Evolutionary conservation across 1,139 yeast genomes (phyloP).

Genomic region (Magnusiomyces suaveolens): DNA sequence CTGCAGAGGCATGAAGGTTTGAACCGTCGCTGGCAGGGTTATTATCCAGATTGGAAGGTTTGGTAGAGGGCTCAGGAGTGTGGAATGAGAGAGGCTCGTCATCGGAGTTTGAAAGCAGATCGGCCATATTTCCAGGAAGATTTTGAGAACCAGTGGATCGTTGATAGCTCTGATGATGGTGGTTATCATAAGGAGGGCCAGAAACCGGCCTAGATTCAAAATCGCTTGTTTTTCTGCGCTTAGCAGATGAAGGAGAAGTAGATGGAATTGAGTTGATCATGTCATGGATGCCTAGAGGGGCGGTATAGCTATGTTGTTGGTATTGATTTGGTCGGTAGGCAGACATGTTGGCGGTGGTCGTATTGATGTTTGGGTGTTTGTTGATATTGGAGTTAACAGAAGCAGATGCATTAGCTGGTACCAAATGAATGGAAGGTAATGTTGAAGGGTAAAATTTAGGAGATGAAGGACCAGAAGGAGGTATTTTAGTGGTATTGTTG

Average conservation of each 20-base stretch:
- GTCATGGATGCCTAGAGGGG: conserved; percentile 5
- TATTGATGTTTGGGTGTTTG: background rate
- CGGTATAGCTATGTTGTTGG: background rate
- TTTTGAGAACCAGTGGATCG: background rate
- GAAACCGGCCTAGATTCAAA: background rate
- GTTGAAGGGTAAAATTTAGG: no score
- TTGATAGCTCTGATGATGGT: no score
- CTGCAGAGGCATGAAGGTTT: no score
- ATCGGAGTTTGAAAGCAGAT: background rate
- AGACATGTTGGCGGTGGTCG: background rate
- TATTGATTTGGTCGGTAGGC: background rate
- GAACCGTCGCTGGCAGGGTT: no score
- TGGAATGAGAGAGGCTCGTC: background rate
- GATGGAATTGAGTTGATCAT: background rate
- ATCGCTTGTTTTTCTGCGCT: background rate
- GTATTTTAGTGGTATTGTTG: background rate
- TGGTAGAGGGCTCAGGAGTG: no score
- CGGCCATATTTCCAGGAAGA: background rate
- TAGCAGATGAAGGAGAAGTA: background rate
- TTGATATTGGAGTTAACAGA: background rate
- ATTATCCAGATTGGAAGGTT: no score
- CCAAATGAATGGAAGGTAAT: background rate
- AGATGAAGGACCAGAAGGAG: no score
- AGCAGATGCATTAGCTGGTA: background rate
- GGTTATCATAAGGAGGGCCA: background rate